A percentile compares a stretch with the other conserved stretches of the same genome.
Conservation (phyloP, 163 green algal genomes). For the Coccomyxa subellipsoidea region DNA sequence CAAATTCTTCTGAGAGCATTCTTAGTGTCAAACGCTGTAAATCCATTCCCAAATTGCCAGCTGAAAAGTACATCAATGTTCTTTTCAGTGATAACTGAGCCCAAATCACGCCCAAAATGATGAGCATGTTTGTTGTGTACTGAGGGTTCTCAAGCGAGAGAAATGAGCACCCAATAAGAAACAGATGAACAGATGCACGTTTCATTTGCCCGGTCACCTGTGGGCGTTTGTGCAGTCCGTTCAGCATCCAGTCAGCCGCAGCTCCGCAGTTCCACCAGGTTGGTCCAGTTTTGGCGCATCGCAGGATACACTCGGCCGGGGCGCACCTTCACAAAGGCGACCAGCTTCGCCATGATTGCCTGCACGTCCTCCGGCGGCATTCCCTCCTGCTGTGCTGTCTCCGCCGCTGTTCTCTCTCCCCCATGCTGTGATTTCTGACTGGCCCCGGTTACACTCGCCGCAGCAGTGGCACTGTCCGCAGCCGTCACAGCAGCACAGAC, state of each 20-base stretch:
- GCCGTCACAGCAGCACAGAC: neutral
- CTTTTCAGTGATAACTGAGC: no score
- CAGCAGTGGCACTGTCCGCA: no score
- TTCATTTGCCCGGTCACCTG: neutral
- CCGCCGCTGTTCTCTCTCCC: neutral
- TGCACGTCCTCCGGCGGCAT: slow-evolving; percentile 33
- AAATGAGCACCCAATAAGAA: no score
- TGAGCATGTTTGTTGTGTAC: no score
- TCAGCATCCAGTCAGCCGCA: neutral
- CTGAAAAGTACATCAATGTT: no score
- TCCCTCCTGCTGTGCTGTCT: neutral
- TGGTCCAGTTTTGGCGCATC: slow-evolving; percentile 12
- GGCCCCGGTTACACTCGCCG: neutral
- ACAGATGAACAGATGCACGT: neutral
- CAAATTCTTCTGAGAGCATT: no score
- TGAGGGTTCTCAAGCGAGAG: no score
- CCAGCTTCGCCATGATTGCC: slow-evolving; percentile 66
- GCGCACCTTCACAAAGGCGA: slow-evolving; percentile 45
- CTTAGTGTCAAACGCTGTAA: no score
- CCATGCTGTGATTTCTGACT: slow-evolving; percentile 3
- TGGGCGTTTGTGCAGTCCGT: neutral
- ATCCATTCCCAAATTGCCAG: no score
- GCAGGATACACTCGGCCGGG: neutral
- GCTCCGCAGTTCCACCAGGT: neutral
- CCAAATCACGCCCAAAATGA: no score